Evolutionary conservation across 106 monocot genomes (phyloP).

Genomic region (Chionographis japonica): DNA sequence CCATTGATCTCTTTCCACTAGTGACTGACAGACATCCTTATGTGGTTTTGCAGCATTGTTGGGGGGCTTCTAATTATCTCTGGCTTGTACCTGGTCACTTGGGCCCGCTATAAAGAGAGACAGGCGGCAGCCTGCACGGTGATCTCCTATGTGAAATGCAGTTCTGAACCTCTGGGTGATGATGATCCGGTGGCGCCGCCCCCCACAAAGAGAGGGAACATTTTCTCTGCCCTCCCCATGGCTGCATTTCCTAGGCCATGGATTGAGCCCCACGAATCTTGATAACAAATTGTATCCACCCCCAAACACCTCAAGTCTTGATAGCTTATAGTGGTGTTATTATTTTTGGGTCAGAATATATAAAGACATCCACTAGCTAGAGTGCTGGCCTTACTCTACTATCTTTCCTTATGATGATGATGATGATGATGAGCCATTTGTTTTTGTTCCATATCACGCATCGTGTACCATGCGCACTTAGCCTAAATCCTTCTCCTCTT

Average conservation of each 20-base stretch:
- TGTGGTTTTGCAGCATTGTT: conserved; percentile 46
- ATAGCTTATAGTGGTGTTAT: background rate
- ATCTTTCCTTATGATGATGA: conserved; percentile 4
- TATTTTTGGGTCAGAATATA: background rate
- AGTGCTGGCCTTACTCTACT: background rate
- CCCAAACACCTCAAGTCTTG: too few species aligned
- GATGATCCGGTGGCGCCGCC: conserved; percentile 13
- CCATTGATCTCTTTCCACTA: too few species aligned
- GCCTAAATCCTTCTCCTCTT: too few species aligned
- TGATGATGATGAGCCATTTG: background rate
- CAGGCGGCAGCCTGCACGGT: conserved; percentile 13
- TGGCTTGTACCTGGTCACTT: conserved; percentile 76
- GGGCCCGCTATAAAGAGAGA: conserved; percentile 64
- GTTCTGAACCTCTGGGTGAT: conserved; percentile 20
- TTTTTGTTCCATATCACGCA: background rate
- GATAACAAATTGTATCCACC: background rate
- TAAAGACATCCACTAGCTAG: too few species aligned
- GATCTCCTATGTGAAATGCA: conserved; percentile 15
- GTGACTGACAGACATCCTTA: too few species aligned
- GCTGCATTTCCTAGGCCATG: conserved; percentile 26
- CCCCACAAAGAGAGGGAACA: conserved; percentile 31
- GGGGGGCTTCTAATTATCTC: conserved; percentile 60
- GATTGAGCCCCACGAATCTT: conserved; percentile 42
- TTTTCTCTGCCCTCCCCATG: conserved; percentile 17
- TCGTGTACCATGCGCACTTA: too few species aligned